These are phyloP conservation scores for Baorangia bicolor DNA, from an alignment of 768 basidiomycete genomes.

Conservation along the genomic window DNA sequence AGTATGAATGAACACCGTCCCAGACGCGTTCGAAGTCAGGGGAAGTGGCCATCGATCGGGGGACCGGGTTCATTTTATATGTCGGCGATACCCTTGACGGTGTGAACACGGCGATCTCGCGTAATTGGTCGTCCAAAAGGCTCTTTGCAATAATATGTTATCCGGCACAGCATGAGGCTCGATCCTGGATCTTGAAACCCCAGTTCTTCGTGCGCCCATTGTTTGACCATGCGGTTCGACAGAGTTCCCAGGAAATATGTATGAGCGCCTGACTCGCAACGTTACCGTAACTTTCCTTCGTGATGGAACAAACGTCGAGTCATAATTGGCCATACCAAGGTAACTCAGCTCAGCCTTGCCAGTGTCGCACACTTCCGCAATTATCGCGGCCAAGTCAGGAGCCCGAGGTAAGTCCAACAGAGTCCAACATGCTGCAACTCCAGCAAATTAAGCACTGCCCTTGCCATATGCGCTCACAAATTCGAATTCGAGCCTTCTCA, in stretches of 20 bases:
- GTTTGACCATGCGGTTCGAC: slow-evolving; percentile 19
- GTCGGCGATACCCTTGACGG: slow-evolving; percentile 21
- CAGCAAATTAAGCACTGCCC: slow-evolving; percentile 14
- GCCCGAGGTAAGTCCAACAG: not conserved
- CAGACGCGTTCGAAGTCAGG: slow-evolving; percentile 20
- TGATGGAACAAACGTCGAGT: slow-evolving; percentile 9
- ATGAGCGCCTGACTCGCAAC: slow-evolving; percentile 12
- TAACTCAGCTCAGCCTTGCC: slow-evolving; percentile 9
- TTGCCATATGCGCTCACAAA: slow-evolving; percentile 5
- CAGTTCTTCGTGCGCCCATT: slow-evolving; percentile 12
- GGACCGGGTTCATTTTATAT: slow-evolving; percentile 26
- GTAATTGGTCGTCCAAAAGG: slow-evolving; percentile 17
- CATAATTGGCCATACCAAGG: slow-evolving; percentile 17
- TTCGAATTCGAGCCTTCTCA: slow-evolving; percentile 4
- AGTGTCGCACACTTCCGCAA: slow-evolving; percentile 12
- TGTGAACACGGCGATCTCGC: slow-evolving; percentile 23
- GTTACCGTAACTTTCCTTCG: not conserved
- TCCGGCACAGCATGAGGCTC: slow-evolving; percentile 9
- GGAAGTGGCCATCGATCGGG: slow-evolving; percentile 18
- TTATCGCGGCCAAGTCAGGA: slow-evolving; percentile 24
- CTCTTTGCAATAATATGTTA: not conserved
- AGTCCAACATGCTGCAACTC: not conserved
- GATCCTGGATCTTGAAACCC: not conserved
- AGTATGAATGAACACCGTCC: slow-evolving; percentile 21
- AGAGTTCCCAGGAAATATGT: slow-evolving; percentile 17